Percentiles rank a stretch among this genome's conserved stretches.
phyloP scores from a whole-genome alignment of 768 basidiomycete genomes.

The Panaeolus cyanescens region DNA sequence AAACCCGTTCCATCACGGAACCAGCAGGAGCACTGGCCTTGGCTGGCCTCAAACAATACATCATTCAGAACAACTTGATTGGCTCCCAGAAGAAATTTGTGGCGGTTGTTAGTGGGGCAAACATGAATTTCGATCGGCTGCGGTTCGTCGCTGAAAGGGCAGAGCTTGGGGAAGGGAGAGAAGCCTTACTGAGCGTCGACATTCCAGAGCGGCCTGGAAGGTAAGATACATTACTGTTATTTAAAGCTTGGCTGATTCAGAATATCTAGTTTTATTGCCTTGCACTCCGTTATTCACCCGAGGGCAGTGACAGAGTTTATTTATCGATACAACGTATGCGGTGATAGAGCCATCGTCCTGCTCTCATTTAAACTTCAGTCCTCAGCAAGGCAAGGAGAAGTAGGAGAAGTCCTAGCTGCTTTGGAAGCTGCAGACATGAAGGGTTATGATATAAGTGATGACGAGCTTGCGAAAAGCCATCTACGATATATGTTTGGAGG shows the following conservation, averaged over 20 bases:
- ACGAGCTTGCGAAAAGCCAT: slow-evolving; percentile 96
- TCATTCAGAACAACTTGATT: slow-evolving; percentile 76
- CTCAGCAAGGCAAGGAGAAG: slow-evolving; percentile 58
- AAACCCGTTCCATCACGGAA: slow-evolving; percentile 95
- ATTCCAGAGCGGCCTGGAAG: slow-evolving; percentile 93
- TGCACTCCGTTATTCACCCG: slow-evolving; percentile 88
- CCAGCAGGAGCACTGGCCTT: slow-evolving; percentile 93
- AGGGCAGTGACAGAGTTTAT: slow-evolving; percentile 94
- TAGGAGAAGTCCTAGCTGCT: slow-evolving; percentile 59
- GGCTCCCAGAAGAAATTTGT: slow-evolving; percentile 89
- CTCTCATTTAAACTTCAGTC: slow-evolving; percentile 86
- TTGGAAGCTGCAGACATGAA: slow-evolving; percentile 76
- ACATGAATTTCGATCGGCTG: slow-evolving; percentile 98
- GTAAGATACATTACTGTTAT: slow-evolving; percentile 39
- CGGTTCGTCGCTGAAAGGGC: slow-evolving; percentile 99
- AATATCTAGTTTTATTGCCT: slow-evolving; percentile 71
- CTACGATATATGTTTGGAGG: slow-evolving; percentile 95
- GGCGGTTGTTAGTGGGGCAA: slow-evolving; percentile 91
- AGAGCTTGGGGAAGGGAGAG: slow-evolving; percentile 92
- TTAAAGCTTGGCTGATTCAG: not conserved
- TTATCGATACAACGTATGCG: slow-evolving; percentile 80
- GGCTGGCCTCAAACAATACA: slow-evolving; percentile 89
- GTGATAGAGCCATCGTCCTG: slow-evolving; percentile 80
- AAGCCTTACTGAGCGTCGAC: slow-evolving; percentile 91
- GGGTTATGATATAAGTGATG: slow-evolving; percentile 88